These are phyloP conservation scores for Colletotrichum sp. DNA, from an alignment of 2,329 filamentous ascomycete species.

Conservation along the genomic window DNA sequence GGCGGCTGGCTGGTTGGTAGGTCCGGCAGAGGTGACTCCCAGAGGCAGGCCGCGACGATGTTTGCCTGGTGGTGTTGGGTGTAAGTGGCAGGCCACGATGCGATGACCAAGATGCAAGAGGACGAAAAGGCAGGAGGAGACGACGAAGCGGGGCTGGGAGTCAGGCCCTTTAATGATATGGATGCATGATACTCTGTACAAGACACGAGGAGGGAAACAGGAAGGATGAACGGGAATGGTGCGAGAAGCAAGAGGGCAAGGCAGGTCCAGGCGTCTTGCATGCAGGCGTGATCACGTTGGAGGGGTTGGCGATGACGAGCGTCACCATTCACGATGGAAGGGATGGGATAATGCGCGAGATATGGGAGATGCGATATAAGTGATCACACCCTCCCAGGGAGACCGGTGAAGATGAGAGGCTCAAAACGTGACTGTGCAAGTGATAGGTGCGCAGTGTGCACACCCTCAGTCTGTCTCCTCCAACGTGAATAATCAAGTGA, in stretches of 20 bases:
- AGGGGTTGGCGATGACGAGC: background rate
- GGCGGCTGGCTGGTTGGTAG: background rate
- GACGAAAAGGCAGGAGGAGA: background rate
- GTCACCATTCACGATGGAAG: background rate
- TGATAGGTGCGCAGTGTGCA: background rate
- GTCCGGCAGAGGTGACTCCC: background rate
- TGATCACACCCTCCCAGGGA: background rate
- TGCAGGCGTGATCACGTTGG: slow-evolving; percentile 16
- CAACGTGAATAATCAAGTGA: slow-evolving; percentile 14
- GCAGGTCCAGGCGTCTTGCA: background rate
- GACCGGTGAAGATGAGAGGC: background rate
- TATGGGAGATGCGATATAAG: background rate
- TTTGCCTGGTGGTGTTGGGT: background rate
- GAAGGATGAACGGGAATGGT: background rate
- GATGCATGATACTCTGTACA: background rate
- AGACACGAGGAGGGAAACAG: background rate
- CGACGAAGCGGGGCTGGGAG: background rate
- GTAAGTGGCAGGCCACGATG: background rate
- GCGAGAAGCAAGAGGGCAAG: background rate
- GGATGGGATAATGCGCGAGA: background rate
- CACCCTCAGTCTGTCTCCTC: background rate
- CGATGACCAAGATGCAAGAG: background rate
- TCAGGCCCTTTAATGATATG: background rate
- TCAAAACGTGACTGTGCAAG: background rate
- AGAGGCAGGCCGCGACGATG: background rate